Evolutionary conservation across 331 rosid genomes (phyloP).

Genomic region (Rosa hybrid): DNA sequence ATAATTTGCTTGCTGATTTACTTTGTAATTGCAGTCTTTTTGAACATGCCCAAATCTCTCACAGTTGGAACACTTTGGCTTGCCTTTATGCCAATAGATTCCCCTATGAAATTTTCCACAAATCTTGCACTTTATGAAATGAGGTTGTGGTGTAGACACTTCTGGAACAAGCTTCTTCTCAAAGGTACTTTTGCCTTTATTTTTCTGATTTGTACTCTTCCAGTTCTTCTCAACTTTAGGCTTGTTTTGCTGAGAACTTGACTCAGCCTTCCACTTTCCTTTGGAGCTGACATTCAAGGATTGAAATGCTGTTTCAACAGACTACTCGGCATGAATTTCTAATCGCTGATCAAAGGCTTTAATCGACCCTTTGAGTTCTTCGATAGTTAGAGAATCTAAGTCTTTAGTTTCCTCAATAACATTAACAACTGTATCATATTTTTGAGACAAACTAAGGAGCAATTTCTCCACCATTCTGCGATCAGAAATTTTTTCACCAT

Average conservation of each 20-base stretch:
- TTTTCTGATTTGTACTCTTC: background rate
- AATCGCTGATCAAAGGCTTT: background rate
- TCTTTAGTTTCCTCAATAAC: conserved; percentile 3
- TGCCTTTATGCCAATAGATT: background rate
- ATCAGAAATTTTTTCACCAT: too few relatives aligned
- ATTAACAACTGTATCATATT: too few relatives aligned
- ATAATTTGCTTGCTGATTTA: background rate
- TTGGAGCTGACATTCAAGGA: background rate
- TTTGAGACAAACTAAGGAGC: too few relatives aligned
- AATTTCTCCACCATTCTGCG: too few relatives aligned
- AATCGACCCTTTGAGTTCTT: background rate
- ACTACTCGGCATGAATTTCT: background rate
- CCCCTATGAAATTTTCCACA: background rate
- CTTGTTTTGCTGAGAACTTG: background rate
- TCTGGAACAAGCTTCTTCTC: background rate
- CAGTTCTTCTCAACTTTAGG: background rate
- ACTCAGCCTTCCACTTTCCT: background rate
- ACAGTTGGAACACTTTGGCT: background rate
- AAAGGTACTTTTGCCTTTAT: background rate
- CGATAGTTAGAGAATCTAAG: background rate
- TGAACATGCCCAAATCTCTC: background rate
- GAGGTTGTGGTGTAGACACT: background rate
- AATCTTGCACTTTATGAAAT: background rate
- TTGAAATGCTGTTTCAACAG: background rate
- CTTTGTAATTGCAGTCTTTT: background rate